Percentiles rank a stretch among this genome's conserved stretches.
Evolutionary conservation across 129 eudicot species (phyloP).

Genomic region (Deinandra increscens): DNA sequence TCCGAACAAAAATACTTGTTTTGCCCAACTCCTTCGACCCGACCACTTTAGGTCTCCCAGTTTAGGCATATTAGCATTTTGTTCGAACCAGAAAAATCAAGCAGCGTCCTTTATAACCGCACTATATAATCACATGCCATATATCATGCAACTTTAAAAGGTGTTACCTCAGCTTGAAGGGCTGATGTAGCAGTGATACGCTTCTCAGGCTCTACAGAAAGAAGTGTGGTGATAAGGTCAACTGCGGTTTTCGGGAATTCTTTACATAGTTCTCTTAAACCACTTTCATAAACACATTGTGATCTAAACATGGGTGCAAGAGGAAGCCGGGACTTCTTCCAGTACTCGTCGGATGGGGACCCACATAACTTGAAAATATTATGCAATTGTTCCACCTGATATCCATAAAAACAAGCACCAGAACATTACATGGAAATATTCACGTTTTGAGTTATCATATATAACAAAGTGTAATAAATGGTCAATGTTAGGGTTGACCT

Average conservation of each 20-base stretch:
- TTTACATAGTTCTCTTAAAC: constrained; percentile 61
- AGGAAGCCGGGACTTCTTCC: constrained; percentile 68
- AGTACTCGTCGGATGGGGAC: constrained; percentile 68
- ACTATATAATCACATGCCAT: too few relatives aligned
- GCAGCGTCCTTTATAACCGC: too few relatives aligned
- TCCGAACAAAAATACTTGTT: too few relatives aligned
- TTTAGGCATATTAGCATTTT: too few relatives aligned
- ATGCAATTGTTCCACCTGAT: constrained; percentile 84
- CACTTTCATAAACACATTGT: constrained; percentile 58
- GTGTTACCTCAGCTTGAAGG: constrained; percentile 57
- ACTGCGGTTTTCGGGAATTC: constrained; percentile 58
- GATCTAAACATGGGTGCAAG: constrained; percentile 76
- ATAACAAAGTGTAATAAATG: too few relatives aligned
- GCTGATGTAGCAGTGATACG: constrained; percentile 71
- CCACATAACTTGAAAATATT: constrained; percentile 85
- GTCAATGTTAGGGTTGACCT: too few relatives aligned
- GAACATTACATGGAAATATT: background rate
- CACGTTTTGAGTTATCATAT: background rate
- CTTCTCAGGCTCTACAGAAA: constrained; percentile 59
- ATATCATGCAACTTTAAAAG: too few relatives aligned
- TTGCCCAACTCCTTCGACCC: too few relatives aligned
- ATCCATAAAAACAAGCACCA: background rate
- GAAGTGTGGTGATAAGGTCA: constrained; percentile 51
- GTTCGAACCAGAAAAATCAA: too few relatives aligned
- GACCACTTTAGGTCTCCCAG: too few relatives aligned